Evolutionary conservation across 2,329 filamentous ascomycete genomes (phyloP), one percentile per base, ranked within the genome.

Genomic region (Paecilomyces niveus): DNA sequence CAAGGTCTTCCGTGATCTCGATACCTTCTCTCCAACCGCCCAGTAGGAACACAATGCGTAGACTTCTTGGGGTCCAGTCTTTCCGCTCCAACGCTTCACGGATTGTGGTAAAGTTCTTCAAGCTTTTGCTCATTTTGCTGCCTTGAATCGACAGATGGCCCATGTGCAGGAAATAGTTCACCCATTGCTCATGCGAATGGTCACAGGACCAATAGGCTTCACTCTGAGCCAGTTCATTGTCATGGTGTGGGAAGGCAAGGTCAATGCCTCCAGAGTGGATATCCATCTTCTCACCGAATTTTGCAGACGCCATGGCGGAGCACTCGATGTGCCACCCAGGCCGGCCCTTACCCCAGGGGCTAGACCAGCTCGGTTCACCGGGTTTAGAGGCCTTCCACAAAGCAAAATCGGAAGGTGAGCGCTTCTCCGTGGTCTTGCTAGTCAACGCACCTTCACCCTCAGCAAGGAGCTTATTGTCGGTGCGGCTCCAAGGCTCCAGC

Each of bases 301-400:
- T 83, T 63, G 92, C 90, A 1, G 89, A 93, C 0, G 92, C 92
- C 93, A 97, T 97, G 15, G 92, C 92, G 1, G 89, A 92, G 85
- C 93, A 97, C 77, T 97, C 92, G 68, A 97, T 97, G 70, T 97
- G 93, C 93, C 93, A 97, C 18, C 93, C 93, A 0, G 93, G 93
- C 52, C 93, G 82, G 3, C 92, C 92, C 58, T 86, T 81, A 3
- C 93, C 92, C 92, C 93, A 97, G 3, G 86, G 86, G 65, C 89
- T 94, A 4, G 86, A 81, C 93, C 93, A 97, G 64, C 85, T 89
- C 0, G 93, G 93, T 79, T 97, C 93, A 51, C 93, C 93, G 13
- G 90, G 85, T 76, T 96, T 97, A 1, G 89, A 92, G 57, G 88
- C 86, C 73, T 97, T 97, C 92, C 92, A 97, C 1, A 97, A 79